These are phyloP conservation scores for Quercus ilex DNA, from an alignment of 306 rosid genomes.

Conservation along the genomic window DNA sequence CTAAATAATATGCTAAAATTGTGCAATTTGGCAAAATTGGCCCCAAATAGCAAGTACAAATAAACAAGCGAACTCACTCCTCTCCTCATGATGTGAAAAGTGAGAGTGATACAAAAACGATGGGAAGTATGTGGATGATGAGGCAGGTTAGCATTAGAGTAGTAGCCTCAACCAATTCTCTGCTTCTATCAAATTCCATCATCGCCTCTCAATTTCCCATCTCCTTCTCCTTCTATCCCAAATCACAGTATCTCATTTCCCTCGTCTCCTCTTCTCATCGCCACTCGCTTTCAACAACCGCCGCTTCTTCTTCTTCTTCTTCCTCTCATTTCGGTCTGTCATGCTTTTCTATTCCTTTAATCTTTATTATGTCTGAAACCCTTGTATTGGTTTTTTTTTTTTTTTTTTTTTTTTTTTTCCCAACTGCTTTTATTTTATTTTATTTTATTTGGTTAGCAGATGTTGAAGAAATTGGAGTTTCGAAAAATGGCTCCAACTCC, in stretches of 20 bases:
- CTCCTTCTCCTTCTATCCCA: conserved; percentile 24
- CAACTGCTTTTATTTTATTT: neutral
- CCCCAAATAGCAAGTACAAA: too few relatives aligned
- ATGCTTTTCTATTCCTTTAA: neutral
- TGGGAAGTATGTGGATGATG: conserved; percentile 46
- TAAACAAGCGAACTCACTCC: too few relatives aligned
- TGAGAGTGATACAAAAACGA: neutral
- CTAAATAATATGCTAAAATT: too few relatives aligned
- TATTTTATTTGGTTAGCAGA: conserved; percentile 28
- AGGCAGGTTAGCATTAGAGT: conserved; percentile 33
- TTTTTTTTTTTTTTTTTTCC: too few relatives aligned
- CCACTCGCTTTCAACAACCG: conserved; percentile 41
- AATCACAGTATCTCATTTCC: conserved; percentile 23
- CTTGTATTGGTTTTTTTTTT: neutral
- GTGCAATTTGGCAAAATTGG: too few relatives aligned
- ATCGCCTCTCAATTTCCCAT: conserved; percentile 16
- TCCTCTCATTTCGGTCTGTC: conserved; percentile 38
- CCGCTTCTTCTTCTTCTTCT: conserved; percentile 24
- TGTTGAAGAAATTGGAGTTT: conserved; percentile 9
- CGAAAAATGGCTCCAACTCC: conserved; percentile 35
- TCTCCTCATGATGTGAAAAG: too few relatives aligned
- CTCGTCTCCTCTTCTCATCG: conserved; percentile 26
- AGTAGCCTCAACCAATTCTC: conserved; percentile 19
- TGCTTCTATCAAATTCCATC: conserved; percentile 20
- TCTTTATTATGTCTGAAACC: neutral